phyloP scores from a whole-genome alignment of 78 protist genomes.

The Speleostelium caveatum region DNA sequence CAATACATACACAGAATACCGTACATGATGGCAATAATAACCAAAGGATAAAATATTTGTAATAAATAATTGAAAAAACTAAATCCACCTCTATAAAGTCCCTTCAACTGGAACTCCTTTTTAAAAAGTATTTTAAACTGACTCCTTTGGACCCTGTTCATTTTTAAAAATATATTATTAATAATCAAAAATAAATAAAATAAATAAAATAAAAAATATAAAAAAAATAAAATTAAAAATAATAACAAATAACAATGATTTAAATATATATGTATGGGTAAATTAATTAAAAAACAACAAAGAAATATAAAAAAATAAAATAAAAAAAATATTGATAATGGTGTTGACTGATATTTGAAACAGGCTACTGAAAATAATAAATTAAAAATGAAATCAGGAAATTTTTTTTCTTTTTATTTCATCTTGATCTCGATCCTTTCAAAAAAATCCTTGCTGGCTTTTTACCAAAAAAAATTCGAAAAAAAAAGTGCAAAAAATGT shows the following conservation, averaged over 20 bases:
- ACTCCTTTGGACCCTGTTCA: too few species aligned
- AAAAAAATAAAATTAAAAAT: background rate
- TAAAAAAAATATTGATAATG: background rate
- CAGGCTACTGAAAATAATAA: background rate
- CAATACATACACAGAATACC: constrained; percentile 7
- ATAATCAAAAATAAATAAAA: background rate
- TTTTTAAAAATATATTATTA: too few species aligned
- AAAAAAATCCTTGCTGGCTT: too few species aligned
- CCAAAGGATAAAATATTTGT: background rate
- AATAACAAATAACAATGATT: background rate
- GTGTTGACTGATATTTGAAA: background rate
- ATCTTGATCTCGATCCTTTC: too few species aligned
- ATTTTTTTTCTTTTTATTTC: constrained; percentile 11
- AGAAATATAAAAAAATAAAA: background rate
- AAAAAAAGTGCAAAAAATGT: too few species aligned
- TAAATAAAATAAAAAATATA: background rate
- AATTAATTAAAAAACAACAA: background rate
- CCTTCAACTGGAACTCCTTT: too few species aligned
- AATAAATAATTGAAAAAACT: too few species aligned
- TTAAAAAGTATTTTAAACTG: too few species aligned
- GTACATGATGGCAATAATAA: background rate
- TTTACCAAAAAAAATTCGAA: too few species aligned
- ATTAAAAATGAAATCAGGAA: background rate
- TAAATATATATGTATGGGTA: background rate
- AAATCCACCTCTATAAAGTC: too few species aligned